Conservation (phyloP, 176 grass and related monocot genomes). For the Oryza meridionalis region DNA sequence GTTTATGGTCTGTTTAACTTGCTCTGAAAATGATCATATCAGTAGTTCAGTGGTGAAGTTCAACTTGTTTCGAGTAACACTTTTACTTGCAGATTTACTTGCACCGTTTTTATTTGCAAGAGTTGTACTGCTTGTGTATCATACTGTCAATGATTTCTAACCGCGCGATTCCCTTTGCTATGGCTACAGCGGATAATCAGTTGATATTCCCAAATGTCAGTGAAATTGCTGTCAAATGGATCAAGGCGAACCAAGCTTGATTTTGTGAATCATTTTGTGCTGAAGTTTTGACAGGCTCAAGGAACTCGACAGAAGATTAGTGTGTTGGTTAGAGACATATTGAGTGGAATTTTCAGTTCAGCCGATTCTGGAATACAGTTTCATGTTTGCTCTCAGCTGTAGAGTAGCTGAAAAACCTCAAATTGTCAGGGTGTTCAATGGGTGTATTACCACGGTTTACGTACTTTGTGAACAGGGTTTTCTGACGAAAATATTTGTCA, state of each 20-base stretch:
- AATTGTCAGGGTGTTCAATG: no score
- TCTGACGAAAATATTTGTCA: not conserved
- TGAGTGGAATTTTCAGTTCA: not conserved
- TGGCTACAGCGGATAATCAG: not conserved
- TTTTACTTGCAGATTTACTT: no score
- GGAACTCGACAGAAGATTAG: not conserved
- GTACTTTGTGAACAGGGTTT: not conserved
- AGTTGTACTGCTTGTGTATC: not conserved
- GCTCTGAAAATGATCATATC: no score
- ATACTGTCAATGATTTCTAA: not conserved
- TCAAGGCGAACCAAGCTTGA: not conserved
- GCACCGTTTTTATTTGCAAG: no score
- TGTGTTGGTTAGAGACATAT: no score
- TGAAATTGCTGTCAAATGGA: not conserved
- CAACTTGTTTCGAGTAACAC: no score
- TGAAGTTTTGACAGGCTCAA: not conserved
- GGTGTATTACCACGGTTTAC: not conserved
- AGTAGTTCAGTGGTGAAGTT: no score
- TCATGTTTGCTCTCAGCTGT: no score
- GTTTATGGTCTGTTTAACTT: no score
- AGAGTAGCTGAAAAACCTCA: no score
- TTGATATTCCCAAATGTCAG: constrained; percentile 15
- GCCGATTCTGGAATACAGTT: no score
- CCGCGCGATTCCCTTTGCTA: not conserved
- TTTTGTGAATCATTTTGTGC: not conserved